phyloP scores from a whole-genome alignment of 1,284 basidiomycete genomes.

The Meripilus lineatus region DNA sequence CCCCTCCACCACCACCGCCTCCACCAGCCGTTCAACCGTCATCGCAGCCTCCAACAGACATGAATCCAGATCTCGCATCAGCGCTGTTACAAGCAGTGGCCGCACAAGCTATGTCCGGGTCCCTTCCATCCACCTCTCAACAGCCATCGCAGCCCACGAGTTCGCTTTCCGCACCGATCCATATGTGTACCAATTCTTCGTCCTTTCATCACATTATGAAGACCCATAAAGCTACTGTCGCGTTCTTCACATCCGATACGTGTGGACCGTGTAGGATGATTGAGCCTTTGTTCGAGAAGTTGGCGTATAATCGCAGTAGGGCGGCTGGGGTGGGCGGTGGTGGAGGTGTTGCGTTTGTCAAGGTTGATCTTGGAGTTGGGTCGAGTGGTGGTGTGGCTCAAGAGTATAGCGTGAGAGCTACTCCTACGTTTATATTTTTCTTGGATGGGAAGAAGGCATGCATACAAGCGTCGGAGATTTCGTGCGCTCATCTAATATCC shows the following conservation, averaged over 20 bases:
- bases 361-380: conserved; percentile 74
- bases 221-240: conserved; percentile 50
- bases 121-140: conserved; percentile 21
- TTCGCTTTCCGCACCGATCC: conserved; percentile 58
- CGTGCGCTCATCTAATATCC: neutral
- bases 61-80: conserved; percentile 43
- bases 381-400: conserved; percentile 54
- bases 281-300: conserved; percentile 56
- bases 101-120: conserved; percentile 38
- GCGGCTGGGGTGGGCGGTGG: conserved; percentile 28
- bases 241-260: conserved; percentile 61
- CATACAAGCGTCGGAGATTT: neutral
- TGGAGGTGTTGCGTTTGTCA: conserved; percentile 61
- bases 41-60: conserved; percentile 23
- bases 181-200: conserved; percentile 51
- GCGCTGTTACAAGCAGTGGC: conserved; percentile 65
- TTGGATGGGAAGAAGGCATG: conserved; percentile 68
- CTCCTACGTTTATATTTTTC: conserved; percentile 86
- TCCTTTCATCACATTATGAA: conserved; percentile 47
- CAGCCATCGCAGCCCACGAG: conserved; percentile 31
- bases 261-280: conserved; percentile 62
- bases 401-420: conserved; percentile 68
- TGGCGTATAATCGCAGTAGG: conserved; percentile 39
- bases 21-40: conserved; percentile 25
- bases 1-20: conserved; percentile 30